Conservation (phyloP, 176 grass and related monocot species). For the Microstegium vimineum region DNA sequence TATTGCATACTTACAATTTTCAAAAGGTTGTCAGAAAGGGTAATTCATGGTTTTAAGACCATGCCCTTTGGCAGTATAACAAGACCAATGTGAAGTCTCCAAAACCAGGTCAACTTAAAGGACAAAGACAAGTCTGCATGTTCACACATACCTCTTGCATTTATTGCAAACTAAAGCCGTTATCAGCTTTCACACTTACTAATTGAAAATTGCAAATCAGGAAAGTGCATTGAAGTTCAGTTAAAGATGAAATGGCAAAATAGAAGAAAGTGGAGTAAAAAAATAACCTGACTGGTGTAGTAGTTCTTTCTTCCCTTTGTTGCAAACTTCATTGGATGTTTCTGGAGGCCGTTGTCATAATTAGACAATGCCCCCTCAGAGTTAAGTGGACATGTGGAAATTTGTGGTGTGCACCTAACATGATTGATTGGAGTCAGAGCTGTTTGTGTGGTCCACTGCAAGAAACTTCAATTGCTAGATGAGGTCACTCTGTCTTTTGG, state of each 20-base stretch:
- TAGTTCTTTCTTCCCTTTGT: background rate
- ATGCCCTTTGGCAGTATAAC: background rate
- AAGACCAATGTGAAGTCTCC: background rate
- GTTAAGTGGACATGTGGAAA: background rate
- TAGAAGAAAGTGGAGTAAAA: background rate
- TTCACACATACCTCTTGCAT: background rate
- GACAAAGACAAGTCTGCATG: background rate
- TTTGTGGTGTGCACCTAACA: background rate
- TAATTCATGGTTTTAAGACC: background rate
- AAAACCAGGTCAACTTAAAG: constrained; percentile 14
- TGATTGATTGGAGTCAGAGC: background rate
- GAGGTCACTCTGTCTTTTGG: background rate
- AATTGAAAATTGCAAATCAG: background rate
- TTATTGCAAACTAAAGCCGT: background rate
- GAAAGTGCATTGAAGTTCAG: background rate
- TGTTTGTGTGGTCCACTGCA: background rate
- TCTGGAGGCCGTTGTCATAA: background rate
- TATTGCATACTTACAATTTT: background rate
- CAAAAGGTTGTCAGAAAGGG: background rate
- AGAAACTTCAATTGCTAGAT: constrained; percentile 1
- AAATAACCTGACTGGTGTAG: background rate
- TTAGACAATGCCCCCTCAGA: background rate
- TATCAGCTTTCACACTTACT: background rate
- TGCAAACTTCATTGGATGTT: background rate
- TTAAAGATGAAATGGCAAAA: background rate